Percentiles rank a stretch among this genome's conserved stretches.
These are phyloP conservation scores for Spathaspora sp. DNA, from an alignment of 1,139 yeast genomes.

Conservation along the genomic window DNA sequence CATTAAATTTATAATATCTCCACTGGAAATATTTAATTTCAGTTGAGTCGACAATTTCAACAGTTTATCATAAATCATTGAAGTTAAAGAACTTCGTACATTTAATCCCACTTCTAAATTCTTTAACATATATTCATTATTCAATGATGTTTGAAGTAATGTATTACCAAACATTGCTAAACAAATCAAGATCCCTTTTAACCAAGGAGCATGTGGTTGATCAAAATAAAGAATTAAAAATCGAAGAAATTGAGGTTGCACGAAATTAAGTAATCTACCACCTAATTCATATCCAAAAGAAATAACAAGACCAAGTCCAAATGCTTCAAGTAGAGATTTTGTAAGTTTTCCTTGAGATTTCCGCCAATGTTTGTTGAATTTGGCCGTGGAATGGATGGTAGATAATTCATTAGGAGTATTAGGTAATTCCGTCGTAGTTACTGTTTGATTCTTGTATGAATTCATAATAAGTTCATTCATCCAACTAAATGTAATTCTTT, in stretches of 20 bases:
- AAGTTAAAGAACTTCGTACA: conserved; percentile 51
- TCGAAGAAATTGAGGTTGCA: conserved; percentile 59
- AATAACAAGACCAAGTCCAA: conserved; percentile 43
- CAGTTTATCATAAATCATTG: conserved; percentile 41
- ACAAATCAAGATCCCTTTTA: conserved; percentile 54
- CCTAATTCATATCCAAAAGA: conserved; percentile 47
- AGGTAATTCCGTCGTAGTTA: conserved; percentile 54
- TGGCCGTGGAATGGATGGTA: conserved; percentile 27
- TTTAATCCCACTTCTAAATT: conserved; percentile 55
- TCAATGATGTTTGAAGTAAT: conserved; percentile 44
- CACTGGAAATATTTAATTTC: conserved; percentile 27
- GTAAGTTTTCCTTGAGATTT: conserved; percentile 30
- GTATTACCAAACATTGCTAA: conserved; percentile 50
- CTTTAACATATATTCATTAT: conserved; percentile 52
- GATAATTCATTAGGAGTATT: conserved; percentile 50
- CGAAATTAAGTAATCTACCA: conserved; percentile 45
- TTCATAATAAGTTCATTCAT: conserved; percentile 55
- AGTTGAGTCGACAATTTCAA: conserved; percentile 30
- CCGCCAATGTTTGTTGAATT: conserved; percentile 26
- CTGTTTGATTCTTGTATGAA: conserved; percentile 47
- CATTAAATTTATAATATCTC: conserved; percentile 35
- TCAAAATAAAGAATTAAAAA: conserved; percentile 46
- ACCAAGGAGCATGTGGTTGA: conserved; percentile 36
- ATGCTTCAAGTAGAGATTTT: conserved; percentile 43
- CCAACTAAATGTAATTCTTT: conserved; percentile 58